Percentiles rank a stretch among this genome's conserved stretches.
phyloP scores from a whole-genome alignment of 306 rosid genomes.

The Castanea mollissima region DNA sequence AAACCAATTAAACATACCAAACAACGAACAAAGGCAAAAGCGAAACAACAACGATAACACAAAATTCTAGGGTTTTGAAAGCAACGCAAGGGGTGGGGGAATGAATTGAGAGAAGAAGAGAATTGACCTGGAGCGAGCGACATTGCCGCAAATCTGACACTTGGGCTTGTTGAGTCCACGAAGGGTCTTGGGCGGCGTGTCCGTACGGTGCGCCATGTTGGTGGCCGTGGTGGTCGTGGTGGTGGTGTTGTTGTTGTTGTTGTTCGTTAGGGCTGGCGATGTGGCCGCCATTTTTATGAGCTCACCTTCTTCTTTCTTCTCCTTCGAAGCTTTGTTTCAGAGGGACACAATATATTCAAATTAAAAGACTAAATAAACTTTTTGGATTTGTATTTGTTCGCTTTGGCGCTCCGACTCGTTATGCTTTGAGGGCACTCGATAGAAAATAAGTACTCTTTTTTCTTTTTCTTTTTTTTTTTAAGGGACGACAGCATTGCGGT shows the following conservation, averaged over 20 bases:
- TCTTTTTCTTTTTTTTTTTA: neutral
- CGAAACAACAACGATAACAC: neutral
- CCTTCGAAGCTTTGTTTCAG: neutral
- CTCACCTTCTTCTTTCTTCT: neutral
- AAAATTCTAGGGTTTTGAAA: neutral
- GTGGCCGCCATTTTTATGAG: constrained; percentile 38
- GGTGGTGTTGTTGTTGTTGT: constrained; percentile 25
- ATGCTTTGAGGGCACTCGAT: too few relatives aligned
- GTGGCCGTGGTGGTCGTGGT: neutral
- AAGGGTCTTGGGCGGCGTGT: constrained; percentile 57
- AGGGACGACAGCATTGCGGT: neutral
- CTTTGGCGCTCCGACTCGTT: too few relatives aligned
- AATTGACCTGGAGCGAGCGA: constrained; percentile 86
- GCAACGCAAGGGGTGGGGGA: too few relatives aligned
- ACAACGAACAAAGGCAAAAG: neutral
- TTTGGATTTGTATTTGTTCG: too few relatives aligned
- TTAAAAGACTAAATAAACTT: too few relatives aligned
- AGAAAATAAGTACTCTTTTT: too few relatives aligned
- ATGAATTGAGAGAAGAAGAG: neutral
- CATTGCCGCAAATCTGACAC: constrained; percentile 92
- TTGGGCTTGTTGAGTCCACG: constrained; percentile 71
- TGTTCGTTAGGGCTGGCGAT: constrained; percentile 34
- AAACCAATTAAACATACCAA: neutral
- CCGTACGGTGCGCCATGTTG: constrained; percentile 33
- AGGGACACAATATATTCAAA: neutral